phyloP scores from a whole-genome alignment of 2,329 filamentous ascomycete genomes.

The Exophiala sp. region DNA sequence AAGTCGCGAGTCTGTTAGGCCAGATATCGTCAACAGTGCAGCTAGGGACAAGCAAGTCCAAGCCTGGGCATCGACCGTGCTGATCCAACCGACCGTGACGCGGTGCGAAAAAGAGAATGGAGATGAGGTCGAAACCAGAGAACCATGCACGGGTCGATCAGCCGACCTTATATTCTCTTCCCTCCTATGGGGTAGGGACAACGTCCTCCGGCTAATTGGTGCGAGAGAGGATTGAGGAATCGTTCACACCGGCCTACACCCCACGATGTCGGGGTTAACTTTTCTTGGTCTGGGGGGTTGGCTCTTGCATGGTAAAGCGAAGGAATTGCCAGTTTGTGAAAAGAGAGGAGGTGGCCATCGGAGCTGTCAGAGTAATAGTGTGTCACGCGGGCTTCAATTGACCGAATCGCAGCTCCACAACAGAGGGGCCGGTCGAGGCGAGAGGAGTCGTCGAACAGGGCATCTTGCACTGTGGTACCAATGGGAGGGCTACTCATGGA shows the following conservation, averaged over 20 bases:
- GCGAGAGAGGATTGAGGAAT: not conserved
- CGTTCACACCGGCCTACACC: not conserved
- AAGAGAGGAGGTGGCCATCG: constrained; percentile 6
- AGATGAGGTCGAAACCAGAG: not conserved
- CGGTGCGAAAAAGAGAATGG: not conserved
- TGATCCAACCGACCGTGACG: too few relatives aligned
- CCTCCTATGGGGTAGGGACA: not conserved
- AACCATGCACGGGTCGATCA: constrained; percentile 1
- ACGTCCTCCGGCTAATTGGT: not conserved
- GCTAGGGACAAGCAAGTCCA: too few relatives aligned
- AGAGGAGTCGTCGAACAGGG: not conserved
- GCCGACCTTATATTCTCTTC: constrained; percentile 10
- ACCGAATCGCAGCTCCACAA: not conserved
- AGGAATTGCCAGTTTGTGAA: constrained; percentile 5
- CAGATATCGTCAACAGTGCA: too few relatives aligned
- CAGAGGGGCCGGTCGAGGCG: not conserved
- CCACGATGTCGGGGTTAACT: constrained; percentile 4
- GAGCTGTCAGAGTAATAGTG: not conserved
- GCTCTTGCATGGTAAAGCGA: not conserved
- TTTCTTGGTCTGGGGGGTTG: constrained; percentile 4
- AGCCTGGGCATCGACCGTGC: too few relatives aligned
- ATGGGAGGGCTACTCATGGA: not conserved
- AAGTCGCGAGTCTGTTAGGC: too few relatives aligned
- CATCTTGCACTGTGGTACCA: not conserved
- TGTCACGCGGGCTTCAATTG: constrained; percentile 6